Conservation (phyloP, 305 asterid species). For the Plantago coronopus region DNA sequence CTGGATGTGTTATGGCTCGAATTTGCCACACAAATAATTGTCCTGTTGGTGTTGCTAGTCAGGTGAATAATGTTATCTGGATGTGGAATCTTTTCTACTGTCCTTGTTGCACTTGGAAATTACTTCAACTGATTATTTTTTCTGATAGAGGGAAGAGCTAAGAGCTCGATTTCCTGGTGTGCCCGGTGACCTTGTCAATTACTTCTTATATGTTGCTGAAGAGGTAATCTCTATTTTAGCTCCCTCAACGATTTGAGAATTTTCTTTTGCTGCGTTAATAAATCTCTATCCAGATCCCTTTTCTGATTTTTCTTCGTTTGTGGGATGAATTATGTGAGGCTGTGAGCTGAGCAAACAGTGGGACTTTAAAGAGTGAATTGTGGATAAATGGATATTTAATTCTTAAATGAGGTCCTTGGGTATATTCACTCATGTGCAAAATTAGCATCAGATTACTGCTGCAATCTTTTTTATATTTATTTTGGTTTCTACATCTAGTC, state of each 20-base stretch:
- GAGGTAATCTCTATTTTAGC: slow-evolving; percentile 49
- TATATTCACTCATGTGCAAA: too few species aligned
- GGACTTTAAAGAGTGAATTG: too few species aligned
- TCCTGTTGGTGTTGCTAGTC: slow-evolving; percentile 99
- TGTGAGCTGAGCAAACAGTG: too few species aligned
- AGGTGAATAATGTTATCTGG: slow-evolving; percentile 42
- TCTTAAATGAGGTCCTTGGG: too few species aligned
- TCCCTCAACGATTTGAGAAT: background rate
- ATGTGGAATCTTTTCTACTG: background rate
- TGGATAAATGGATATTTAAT: too few species aligned
- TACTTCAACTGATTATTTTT: slow-evolving; percentile 20
- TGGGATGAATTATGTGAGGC: background rate
- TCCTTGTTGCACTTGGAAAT: slow-evolving; percentile 5
- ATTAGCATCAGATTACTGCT: too few species aligned
- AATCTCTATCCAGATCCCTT: background rate
- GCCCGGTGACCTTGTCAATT: slow-evolving; percentile 96
- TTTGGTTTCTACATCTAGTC: slow-evolving; percentile 1
- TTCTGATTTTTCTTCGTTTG: background rate
- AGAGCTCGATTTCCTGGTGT: slow-evolving; percentile 99
- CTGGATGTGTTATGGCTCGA: slow-evolving; percentile 99
- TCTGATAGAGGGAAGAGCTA: slow-evolving; percentile 83
- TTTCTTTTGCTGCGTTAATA: background rate
- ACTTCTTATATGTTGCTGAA: slow-evolving; percentile 88
- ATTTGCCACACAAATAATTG: slow-evolving; percentile 98
- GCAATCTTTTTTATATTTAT: background rate